Conservation (phyloP, 2,329 filamentous ascomycete genomes). For the Cyclaneusma minus region DNA sequence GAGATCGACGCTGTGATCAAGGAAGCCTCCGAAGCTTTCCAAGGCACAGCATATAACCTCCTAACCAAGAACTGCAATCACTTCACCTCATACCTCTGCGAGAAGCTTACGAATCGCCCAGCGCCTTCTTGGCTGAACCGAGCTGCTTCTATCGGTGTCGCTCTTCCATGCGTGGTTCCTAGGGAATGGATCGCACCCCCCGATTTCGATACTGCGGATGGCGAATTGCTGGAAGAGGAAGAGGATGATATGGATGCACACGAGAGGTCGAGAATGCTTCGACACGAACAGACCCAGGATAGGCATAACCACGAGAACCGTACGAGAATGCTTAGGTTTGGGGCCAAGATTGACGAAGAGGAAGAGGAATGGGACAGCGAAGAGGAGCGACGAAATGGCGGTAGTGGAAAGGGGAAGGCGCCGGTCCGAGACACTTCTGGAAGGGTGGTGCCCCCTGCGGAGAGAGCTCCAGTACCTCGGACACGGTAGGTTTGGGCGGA, state of each 20-base stretch:
- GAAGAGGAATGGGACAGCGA: conserved; percentile 29
- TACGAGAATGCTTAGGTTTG: conserved; percentile 13
- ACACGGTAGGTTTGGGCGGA: background rate
- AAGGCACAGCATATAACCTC: conserved; percentile 65
- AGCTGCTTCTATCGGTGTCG: conserved; percentile 69
- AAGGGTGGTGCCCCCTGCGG: conserved; percentile 32
- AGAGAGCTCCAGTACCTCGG: conserved; percentile 30
- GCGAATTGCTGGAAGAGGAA: conserved; percentile 45
- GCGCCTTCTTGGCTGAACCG: conserved; percentile 69
- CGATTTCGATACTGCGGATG: conserved; percentile 58
- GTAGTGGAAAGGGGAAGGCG: conserved; percentile 19
- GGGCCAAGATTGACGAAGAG: conserved; percentile 6
- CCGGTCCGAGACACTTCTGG: conserved; percentile 32
- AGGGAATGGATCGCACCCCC: conserved; percentile 69
- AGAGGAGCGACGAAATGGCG: conserved; percentile 24
- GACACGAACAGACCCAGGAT: conserved; percentile 14
- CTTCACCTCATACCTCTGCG: conserved; percentile 65
- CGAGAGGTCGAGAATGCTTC: conserved; percentile 45
- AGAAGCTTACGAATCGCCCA: conserved; percentile 52
- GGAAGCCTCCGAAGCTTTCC: conserved; percentile 54
- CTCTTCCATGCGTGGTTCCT: conserved; percentile 69
- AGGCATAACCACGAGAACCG: conserved; percentile 11
- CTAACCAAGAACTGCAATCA: conserved; percentile 81
- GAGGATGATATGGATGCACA: conserved; percentile 28
- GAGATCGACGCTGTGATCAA: conserved; percentile 60